Percentiles rank a stretch among this genome's conserved stretches.
Evolutionary conservation across 495 filamentous ascomycete genomes (phyloP).

Genomic region (Sporormia fimetaria): DNA sequence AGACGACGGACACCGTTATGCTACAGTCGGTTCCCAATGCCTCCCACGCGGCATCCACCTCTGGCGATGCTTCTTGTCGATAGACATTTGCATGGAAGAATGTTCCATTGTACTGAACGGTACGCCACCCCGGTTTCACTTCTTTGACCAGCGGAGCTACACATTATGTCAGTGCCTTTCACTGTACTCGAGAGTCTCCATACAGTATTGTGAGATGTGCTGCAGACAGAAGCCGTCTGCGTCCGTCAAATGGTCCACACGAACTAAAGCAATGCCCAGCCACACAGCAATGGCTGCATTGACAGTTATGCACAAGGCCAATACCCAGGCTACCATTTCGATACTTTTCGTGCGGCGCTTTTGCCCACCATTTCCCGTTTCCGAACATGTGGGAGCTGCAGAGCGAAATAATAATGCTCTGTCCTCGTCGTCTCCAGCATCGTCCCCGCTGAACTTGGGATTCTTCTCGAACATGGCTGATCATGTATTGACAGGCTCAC

Average conservation of each 20-base stretch:
- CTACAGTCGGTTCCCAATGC: conserved; percentile 43
- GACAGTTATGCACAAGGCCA: not conserved
- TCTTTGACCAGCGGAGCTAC: conserved; percentile 33
- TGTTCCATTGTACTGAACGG: conserved; percentile 39
- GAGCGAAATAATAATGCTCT: not conserved
- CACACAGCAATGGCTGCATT: not conserved
- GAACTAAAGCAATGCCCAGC: not conserved
- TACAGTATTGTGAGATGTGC: conserved; percentile 21
- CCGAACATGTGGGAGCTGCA: not conserved
- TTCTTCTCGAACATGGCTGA: not conserved
- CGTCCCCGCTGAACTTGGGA: not conserved
- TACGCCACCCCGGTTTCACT: conserved; percentile 29
- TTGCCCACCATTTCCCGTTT: too few relatives aligned
- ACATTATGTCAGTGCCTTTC: not conserved
- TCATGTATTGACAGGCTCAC: not conserved
- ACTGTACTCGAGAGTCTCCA: not conserved
- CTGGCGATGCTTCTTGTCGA: conserved; percentile 40
- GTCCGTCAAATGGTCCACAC: not conserved
- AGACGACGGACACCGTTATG: conserved; percentile 42
- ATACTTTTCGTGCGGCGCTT: too few relatives aligned
- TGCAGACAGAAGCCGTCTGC: conserved; percentile 16
- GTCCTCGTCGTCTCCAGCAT: not conserved
- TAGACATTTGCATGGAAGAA: conserved; percentile 44
- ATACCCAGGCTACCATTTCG: too few relatives aligned
- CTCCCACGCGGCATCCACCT: conserved; percentile 49